Conservation (phyloP, 1,284 basidiomycete species). For the Athelia sp. region DNA sequence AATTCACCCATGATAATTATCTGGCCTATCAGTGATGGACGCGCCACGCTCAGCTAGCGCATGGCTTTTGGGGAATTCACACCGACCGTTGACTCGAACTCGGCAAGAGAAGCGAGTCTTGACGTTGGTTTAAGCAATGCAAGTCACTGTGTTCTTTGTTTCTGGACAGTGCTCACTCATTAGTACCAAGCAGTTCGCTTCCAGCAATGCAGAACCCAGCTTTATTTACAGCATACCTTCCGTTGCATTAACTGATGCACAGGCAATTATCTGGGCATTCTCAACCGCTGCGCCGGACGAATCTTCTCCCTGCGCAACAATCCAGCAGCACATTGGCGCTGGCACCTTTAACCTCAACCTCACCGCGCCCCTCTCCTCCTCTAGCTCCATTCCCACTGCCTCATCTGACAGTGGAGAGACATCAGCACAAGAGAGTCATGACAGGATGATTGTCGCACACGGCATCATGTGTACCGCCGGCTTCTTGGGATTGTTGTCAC, state of each 20-base stretch:
- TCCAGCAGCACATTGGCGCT: slow-evolving; percentile 31
- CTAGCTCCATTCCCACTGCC: slow-evolving; percentile 6
- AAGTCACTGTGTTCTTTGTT: background rate
- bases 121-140: slow-evolving; percentile 29
- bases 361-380: slow-evolving; percentile 26
- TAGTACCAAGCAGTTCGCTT: background rate
- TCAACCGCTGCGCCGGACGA: slow-evolving; percentile 31
- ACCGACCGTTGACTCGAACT: slow-evolving; percentile 45
- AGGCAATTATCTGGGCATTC: slow-evolving; percentile 26
- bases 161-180: background rate
- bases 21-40: slow-evolving; percentile 54
- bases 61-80: slow-evolving; percentile 35
- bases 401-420: slow-evolving; percentile 17
- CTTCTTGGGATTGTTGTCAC: slow-evolving; percentile 55
- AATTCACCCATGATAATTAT: slow-evolving; percentile 58
- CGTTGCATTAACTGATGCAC: background rate
- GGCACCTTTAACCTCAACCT: slow-evolving; percentile 39
- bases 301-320: slow-evolving; percentile 44
- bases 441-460: slow-evolving; percentile 48
- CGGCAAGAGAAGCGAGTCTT: slow-evolving; percentile 42
- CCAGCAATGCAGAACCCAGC: slow-evolving; percentile 30
- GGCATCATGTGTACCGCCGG: slow-evolving; percentile 47
- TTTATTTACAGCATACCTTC: slow-evolving; percentile 44
- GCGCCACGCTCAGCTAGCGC: slow-evolving; percentile 57
- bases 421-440: slow-evolving; percentile 26